Conservation (phyloP, 305 asterid species). For the Fraxinus baroniana region DNA sequence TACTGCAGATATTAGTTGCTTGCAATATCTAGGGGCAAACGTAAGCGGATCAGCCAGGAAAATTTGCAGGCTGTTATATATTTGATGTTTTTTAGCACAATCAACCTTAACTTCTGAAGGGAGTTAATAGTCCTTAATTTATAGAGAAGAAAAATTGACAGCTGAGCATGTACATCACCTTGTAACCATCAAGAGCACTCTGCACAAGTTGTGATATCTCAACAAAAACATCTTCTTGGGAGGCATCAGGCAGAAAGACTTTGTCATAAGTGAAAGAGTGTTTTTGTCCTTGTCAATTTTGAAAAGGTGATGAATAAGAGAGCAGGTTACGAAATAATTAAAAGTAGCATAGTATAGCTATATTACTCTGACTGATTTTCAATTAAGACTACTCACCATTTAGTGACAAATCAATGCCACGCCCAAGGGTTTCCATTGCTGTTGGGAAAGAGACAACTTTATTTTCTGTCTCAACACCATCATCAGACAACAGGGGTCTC, state of each 20-base stretch:
- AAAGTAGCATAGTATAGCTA: not conserved
- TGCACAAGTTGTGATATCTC: slow-evolving; percentile 98
- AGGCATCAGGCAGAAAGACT: slow-evolving; percentile 77
- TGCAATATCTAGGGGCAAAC: not conserved
- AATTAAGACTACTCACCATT: slow-evolving; percentile 48
- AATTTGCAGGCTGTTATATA: not conserved
- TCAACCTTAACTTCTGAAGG: slow-evolving; percentile 13
- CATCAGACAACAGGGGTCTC: slow-evolving; percentile 74
- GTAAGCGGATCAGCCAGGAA: not conserved
- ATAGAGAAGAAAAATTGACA: slow-evolving; percentile 14
- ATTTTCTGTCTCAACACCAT: slow-evolving; percentile 54
- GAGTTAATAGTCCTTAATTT: not conserved
- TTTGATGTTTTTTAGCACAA: not conserved
- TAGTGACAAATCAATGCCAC: slow-evolving; percentile 79
- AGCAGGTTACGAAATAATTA: not conserved
- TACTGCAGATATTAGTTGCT: not conserved
- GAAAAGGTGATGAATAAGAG: slow-evolving; percentile 13
- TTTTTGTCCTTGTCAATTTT: slow-evolving; percentile 58
- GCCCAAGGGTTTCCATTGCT: slow-evolving; percentile 66
- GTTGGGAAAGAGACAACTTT: slow-evolving; percentile 78
- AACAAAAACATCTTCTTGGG: slow-evolving; percentile 85
- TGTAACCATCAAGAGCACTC: slow-evolving; percentile 98
- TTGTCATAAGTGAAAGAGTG: slow-evolving; percentile 85
- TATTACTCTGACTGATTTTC: slow-evolving; percentile 2
- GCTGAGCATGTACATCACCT: slow-evolving; percentile 46